A percentile compares a stretch with the other conserved stretches of the same genome.
Evolutionary conservation across 116 monocot species (phyloP).

Genomic region (Zostera marina): DNA sequence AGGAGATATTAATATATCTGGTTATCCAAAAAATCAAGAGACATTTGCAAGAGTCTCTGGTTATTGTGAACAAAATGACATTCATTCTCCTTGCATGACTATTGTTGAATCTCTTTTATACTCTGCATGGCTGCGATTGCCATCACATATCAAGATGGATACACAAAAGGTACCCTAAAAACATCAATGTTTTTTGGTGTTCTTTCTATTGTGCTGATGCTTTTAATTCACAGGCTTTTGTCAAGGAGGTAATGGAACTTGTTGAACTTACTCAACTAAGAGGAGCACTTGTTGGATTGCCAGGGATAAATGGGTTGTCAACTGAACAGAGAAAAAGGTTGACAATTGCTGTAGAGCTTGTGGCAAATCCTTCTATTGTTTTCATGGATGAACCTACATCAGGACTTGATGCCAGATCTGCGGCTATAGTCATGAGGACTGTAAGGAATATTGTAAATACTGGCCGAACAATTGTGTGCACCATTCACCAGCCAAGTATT

Average conservation of each 20-base stretch:
- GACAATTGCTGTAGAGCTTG: conserved; percentile 97
- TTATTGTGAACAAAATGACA: conserved; percentile 96
- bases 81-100: conserved; percentile 96
- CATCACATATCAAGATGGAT: conserved; percentile 46
- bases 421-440: conserved; percentile 98
- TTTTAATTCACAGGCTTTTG: conserved; percentile 56
- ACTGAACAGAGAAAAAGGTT: conserved; percentile 91
- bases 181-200: background rate
- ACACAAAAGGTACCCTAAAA: conserved; percentile 44
- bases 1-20: conserved; percentile 80
- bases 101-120: conserved; percentile 79
- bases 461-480: conserved; percentile 97
- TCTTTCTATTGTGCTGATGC: background rate
- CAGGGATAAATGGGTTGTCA: conserved; percentile 81
- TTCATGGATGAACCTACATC: conserved; percentile 99
- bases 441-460: conserved; percentile 99
- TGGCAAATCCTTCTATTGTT: conserved; percentile 96
- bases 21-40: conserved; percentile 91
- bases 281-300: conserved; percentile 89
- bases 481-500: conserved; percentile 99
- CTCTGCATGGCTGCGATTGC: conserved; percentile 89
- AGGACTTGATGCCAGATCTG: conserved; percentile 94
- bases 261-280: conserved; percentile 77
- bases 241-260: conserved; percentile 96
- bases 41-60: conserved; percentile 95